Base-by-base conservation (phyloP, 192 early-diverging fungal species). In the Gryganskiella cystojenkinii region DNA sequence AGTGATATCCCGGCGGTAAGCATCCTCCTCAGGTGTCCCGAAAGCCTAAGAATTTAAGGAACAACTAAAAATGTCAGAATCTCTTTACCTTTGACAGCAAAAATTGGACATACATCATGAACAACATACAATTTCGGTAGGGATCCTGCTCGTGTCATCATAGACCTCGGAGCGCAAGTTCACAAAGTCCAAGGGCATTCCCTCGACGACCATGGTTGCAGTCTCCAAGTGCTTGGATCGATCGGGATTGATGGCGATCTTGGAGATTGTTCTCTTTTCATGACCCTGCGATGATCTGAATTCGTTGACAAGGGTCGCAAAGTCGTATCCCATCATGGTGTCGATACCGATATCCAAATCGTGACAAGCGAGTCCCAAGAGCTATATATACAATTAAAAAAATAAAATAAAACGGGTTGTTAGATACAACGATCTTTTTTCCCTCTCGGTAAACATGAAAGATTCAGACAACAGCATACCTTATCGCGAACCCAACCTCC, bases 401-500 rank as follows among this genome's bases (percentile, higher is more conserved):
- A 40, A 40, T 9, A 13, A 40, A 40, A 40, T 40, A 9, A 40
- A 13, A 40, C 37, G 37, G 7, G 7, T 9, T 40, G 37, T 40
- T 13, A 40, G 37, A 40, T 13, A 40, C 5, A 40, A 40, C 5
- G 37, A 5, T 40, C 7, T 13, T 40, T 40, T 40, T n/a, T n/a
- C n/a, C n/a, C n/a, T n/a, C n/a, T n/a, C n/a, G n/a, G n/a, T n/a
- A n/a, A n/a, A n/a, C n/a, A n/a, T n/a, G n/a, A n/a, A 92, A 75
- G 11, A 54, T 27, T 24, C 85, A 31, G 7, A 45, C 56, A 40
- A 81, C 78, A 1, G 6, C 4, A 11, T 60, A 65, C 91, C 83
- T 99, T 99, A 80, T 99, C 98, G 60, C 98, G 88, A 34, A 99
- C 98, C 98, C 97, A 99, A 19, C 98, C 98, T 47, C 98, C 98